phyloP scores from a whole-genome alignment of 2,329 filamentous ascomycete species.

The Ophiostoma angusticollis region DNA sequence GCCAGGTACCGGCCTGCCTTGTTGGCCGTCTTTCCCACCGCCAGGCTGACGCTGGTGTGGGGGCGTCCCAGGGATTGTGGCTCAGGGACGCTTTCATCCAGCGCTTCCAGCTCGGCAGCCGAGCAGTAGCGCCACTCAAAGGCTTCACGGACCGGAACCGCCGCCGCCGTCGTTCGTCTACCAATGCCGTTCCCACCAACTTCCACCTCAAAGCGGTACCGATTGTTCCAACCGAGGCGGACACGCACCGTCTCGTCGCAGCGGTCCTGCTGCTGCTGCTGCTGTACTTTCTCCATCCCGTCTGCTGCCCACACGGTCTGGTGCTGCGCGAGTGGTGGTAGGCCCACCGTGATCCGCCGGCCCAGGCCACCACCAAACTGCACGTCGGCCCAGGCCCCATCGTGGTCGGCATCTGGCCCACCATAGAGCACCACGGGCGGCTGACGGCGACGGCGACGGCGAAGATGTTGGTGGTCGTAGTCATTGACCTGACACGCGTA shows the following conservation, averaged over 20 bases:
- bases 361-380: constrained; percentile 1
- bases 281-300: no score
- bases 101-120: constrained; percentile 20
- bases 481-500: constrained; percentile 19
- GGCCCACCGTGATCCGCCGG: constrained; percentile 15
- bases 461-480: no score
- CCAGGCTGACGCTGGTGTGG: no score
- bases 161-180: no score
- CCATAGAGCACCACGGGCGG: constrained; percentile 21
- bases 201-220: constrained; percentile 22
- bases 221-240: constrained; percentile 8
- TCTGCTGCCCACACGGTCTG: no score
- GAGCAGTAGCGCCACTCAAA: constrained; percentile 30
- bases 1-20: neutral
- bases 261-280: no score
- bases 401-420: no score
- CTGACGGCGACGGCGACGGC: constrained; percentile 16
- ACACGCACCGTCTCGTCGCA: constrained; percentile 8
- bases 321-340: constrained; percentile 19
- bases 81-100: no score
- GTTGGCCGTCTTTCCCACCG: no score
- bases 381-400: constrained; percentile 11
- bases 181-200: constrained; percentile 8
- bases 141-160: no score
- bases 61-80: no score